These are phyloP conservation scores for Gloeopeniophorella convolvens DNA, from an alignment of 768 basidiomycete species.

Conservation along the genomic window DNA sequence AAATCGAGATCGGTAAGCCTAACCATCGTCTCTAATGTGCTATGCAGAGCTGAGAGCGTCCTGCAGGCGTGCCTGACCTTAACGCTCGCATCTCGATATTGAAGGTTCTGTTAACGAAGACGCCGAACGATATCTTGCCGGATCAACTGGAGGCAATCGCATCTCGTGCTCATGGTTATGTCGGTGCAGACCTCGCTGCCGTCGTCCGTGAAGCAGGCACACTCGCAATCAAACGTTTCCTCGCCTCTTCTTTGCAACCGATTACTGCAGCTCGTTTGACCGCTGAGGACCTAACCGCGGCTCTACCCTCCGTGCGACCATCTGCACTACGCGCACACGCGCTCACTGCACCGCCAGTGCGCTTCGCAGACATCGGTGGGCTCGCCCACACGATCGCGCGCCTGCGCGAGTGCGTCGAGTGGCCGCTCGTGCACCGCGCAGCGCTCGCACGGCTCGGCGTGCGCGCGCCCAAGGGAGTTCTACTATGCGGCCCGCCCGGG, in stretches of 20 bases:
- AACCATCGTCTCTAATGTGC: neutral
- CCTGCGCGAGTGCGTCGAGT: conserved; percentile 87
- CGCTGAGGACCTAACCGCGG: conserved; percentile 61
- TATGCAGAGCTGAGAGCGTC: neutral
- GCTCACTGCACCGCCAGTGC: conserved; percentile 75
- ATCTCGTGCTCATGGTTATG: conserved; percentile 86
- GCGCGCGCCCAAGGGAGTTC: conserved; percentile 78
- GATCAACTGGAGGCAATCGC: conserved; percentile 63
- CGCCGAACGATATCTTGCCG: conserved; percentile 63
- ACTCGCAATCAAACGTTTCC: conserved; percentile 80
- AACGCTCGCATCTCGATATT: conserved; percentile 82
- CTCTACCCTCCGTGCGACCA: conserved; percentile 77
- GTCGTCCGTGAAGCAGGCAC: conserved; percentile 93
- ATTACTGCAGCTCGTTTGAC: conserved; percentile 26
- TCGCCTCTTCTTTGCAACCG: conserved; percentile 29
- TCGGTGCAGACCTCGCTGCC: conserved; percentile 91
- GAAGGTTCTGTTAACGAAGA: conserved; percentile 72
- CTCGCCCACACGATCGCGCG: conserved; percentile 77
- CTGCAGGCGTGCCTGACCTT: conserved; percentile 78
- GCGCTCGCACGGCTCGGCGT: conserved; percentile 86
- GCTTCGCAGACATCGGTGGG: conserved; percentile 87
- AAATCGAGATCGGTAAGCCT: conserved; percentile 83
- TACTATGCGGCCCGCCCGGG: conserved; percentile 95
- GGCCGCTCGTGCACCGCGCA: conserved; percentile 86
- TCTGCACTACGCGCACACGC: conserved; percentile 94